Conservation (phyloP, 2,329 filamentous ascomycete species). For the Neopestalotiopsis rosae region DNA sequence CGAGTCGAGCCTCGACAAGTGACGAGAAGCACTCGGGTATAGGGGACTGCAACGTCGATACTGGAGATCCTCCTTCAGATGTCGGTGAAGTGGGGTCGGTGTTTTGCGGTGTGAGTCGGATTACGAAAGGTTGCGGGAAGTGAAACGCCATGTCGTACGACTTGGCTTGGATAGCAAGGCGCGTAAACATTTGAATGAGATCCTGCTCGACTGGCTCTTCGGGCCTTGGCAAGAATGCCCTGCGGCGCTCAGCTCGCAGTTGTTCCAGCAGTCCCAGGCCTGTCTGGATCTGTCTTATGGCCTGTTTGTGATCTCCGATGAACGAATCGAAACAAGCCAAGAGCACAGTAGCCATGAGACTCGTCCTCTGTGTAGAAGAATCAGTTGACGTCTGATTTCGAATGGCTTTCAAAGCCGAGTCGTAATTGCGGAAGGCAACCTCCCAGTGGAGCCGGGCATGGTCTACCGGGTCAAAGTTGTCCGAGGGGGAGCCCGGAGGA, state of each 20-base stretch:
- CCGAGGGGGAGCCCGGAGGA: conserved; percentile 51
- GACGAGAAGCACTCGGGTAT: conserved; percentile 53
- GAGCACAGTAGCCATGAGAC: conserved; percentile 69
- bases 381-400: conserved; percentile 49
- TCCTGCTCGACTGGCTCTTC: conserved; percentile 62
- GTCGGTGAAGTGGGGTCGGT: conserved; percentile 46
- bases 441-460: conserved; percentile 59
- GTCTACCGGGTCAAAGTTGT: conserved; percentile 38
- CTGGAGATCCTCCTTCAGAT: conserved; percentile 49
- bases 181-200: conserved; percentile 66
- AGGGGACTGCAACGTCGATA: conserved; percentile 41
- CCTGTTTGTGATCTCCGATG: conserved; percentile 66
- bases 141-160: conserved; percentile 74
- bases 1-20: conserved; percentile 58
- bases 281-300: conserved; percentile 65
- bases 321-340: conserved; percentile 74
- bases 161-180: conserved; percentile 68
- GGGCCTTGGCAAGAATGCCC: conserved; percentile 42
- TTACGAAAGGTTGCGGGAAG: conserved; percentile 66
- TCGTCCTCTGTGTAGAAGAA: conserved; percentile 53
- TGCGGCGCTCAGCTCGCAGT: conserved; percentile 51
- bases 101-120: conserved; percentile 51
- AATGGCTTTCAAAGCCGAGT: conserved; percentile 58
- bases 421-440: conserved; percentile 65
- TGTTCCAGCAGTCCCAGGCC: conserved; percentile 61